phyloP scores from a whole-genome alignment of 1,284 basidiomycete genomes.

The Leccinum solheimii region DNA sequence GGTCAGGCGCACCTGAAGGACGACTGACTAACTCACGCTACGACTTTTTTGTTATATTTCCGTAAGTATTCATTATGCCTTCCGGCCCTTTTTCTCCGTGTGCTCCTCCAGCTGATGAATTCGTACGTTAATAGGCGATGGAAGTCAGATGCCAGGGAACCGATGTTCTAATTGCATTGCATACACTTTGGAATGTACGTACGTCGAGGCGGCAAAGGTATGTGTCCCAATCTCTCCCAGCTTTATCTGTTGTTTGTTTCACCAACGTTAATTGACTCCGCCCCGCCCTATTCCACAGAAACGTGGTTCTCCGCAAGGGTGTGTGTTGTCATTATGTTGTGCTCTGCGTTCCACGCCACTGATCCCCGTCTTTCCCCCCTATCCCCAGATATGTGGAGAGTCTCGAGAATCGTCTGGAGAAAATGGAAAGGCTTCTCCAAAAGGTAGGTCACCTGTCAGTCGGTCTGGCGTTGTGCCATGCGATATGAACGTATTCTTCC shows the following conservation, averaged over 20 bases:
- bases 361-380: not conserved
- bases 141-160: constrained; percentile 62
- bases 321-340: constrained; percentile 1
- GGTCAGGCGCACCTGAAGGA: not conserved
- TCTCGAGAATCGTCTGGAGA: constrained; percentile 68
- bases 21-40: constrained; percentile 10
- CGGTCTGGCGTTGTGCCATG: not conserved
- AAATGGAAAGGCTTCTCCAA: constrained; percentile 68
- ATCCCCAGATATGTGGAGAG: constrained; percentile 64
- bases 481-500: not conserved
- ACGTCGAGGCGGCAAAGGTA: constrained; percentile 73
- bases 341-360: not conserved
- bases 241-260: not conserved
- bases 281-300: constrained; percentile 47
- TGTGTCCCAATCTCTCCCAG: constrained; percentile 23
- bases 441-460: constrained; percentile 40
- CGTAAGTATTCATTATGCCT: constrained; percentile 35
- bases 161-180: constrained; percentile 79
- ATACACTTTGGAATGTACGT: constrained; percentile 74
- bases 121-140: constrained; percentile 48
- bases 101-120: not conserved
- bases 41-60: not conserved
- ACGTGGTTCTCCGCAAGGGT: constrained; percentile 85
- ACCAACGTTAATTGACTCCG: not conserved
- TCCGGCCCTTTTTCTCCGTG: not conserved